Conservation (phyloP, 805 yeast genomes). For the Sungouiella thailandica region DNA sequence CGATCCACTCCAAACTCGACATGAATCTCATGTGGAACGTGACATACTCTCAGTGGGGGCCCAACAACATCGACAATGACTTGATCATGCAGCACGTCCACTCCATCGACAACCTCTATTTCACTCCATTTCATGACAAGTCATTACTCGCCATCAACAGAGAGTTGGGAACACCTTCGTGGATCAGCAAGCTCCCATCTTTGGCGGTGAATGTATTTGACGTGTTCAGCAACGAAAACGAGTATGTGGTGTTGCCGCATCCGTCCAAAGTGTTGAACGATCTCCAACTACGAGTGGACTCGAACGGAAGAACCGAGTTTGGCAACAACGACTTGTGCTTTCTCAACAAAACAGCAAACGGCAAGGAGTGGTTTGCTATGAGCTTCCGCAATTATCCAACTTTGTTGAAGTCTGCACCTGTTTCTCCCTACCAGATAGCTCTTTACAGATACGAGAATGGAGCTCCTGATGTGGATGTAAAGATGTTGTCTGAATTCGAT, state of each 20-base stretch:
- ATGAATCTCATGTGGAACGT: slow-evolving; percentile 70
- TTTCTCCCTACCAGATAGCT: slow-evolving; percentile 53
- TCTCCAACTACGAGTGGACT: slow-evolving; percentile 22
- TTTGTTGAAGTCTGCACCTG: slow-evolving; percentile 72
- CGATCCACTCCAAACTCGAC: slow-evolving; percentile 70
- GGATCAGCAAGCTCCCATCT: slow-evolving; percentile 73
- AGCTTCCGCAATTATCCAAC: slow-evolving; percentile 76
- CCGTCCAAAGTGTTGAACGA: slow-evolving; percentile 47
- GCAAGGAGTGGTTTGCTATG: slow-evolving; percentile 80
- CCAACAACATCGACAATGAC: slow-evolving; percentile 73
- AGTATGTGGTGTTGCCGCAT: slow-evolving; percentile 60
- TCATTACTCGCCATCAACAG: slow-evolving; percentile 73
- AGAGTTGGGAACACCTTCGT: slow-evolving; percentile 63
- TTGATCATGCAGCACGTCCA: slow-evolving; percentile 42
- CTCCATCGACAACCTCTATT: slow-evolving; percentile 68
- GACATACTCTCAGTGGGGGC: slow-evolving; percentile 86
- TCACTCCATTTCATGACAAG: slow-evolving; percentile 80
- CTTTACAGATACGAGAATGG: slow-evolving; percentile 24
- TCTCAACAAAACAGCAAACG: slow-evolving; percentile 60
- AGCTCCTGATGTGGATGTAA: slow-evolving; percentile 5
- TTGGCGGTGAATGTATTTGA: slow-evolving; percentile 79
- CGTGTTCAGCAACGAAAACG: slow-evolving; percentile 37
- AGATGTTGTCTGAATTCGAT: slow-evolving; percentile 13
- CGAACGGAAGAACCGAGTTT: slow-evolving; percentile 13
- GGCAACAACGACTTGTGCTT: slow-evolving; percentile 43